Conservation (phyloP, 73 alveolate genomes). For the Paramecium pentaurelia region DNA sequence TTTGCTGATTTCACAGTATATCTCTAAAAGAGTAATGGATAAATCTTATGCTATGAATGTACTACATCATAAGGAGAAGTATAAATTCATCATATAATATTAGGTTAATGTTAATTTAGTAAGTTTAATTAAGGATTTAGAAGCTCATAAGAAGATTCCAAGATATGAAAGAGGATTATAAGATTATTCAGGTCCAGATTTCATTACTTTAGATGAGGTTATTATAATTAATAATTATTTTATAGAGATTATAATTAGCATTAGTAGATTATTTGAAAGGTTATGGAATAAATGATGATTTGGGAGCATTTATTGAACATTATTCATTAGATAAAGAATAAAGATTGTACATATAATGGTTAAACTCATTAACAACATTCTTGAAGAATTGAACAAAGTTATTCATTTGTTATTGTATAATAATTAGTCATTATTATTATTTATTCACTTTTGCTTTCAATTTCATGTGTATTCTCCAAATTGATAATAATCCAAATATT, state of each 20-base stretch:
- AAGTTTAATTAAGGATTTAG: conserved; percentile 46
- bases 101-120: conserved; percentile 59
- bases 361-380: conserved; percentile 67
- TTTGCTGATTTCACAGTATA: conserved; percentile 57
- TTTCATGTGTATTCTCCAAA: not conserved
- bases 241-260: conserved; percentile 63
- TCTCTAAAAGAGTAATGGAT: conserved; percentile 39
- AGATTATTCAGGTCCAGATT: conserved; percentile 86
- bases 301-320: conserved; percentile 83
- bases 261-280: conserved; percentile 77
- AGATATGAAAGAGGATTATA: conserved; percentile 66
- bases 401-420: not conserved
- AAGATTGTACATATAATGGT: conserved; percentile 87
- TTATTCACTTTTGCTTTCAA: not conserved
- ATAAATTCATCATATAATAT: not conserved
- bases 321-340: conserved; percentile 86
- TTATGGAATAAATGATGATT: conserved; percentile 78
- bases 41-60: conserved; percentile 53
- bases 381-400: conserved; percentile 17
- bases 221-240: not conserved
- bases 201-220: conserved; percentile 73
- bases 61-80: conserved; percentile 56
- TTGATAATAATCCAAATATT: not conserved
- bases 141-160: conserved; percentile 32
- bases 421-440: not conserved